Evolutionary conservation across 164 flowering plant species (phyloP), one percentile per base, ranked within the genome.

Genomic region (Stephania japonica): DNA sequence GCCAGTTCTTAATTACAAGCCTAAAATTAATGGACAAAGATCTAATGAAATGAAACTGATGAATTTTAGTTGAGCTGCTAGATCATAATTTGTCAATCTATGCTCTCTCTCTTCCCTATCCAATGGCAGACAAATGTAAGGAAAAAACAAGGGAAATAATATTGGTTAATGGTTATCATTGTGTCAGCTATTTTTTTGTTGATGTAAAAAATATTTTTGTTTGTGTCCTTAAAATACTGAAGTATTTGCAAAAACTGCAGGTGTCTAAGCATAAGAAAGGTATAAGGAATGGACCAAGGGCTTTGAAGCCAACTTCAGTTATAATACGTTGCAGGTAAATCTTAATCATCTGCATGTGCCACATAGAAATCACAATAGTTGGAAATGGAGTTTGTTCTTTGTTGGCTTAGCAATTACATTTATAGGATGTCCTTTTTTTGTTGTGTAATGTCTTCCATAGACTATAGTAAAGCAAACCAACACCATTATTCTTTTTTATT

Each of bases 231-330:
- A 75, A 59, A 23, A 63, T 70, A 70, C 72, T 72, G 12, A 53
- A 23, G 11, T 23, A 2, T 77, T 67, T 78, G 23, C 63, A 3
- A 32, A 61, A 72, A 7, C 5, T 85, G 83, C 90, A 94, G 98
- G 80, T 80, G 69, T 83, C 95, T 62, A 82, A 59, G 11, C 87
- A 89, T 78, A 94, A 88, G 81, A 87, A 84, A 81, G 92, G 97
- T 69, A 84, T 91, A 68, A 86, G 98, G 84, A 94, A 91, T 82
- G 97, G 95, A 67, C 95, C 98, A 25, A 92, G 85, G 81, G 95
- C 38, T 32, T 32, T 32, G 38, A 32, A 32, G 38, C 38, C 38
- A 32, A 1, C 79, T 73, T 95, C 97, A 1, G 94, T 94, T 53
- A 92, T 92, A 49, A 72, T 92, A 42, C 89, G 93, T 1, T 92